These are phyloP conservation scores for Puccinia novopanici DNA, from an alignment of 1,284 basidiomycete species.

Conservation along the genomic window DNA sequence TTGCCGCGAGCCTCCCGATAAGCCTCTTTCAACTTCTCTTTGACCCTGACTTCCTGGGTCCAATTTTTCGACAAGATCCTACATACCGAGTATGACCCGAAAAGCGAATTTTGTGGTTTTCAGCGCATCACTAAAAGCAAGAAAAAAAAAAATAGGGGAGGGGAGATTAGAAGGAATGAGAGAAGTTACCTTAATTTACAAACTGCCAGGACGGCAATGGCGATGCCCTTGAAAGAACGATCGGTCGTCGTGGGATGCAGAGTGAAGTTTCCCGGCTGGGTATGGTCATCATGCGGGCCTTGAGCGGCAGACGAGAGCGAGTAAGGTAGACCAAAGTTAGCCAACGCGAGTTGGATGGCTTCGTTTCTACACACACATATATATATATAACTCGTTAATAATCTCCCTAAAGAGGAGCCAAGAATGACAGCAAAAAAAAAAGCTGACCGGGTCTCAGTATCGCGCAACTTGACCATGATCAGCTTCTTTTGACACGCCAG, in stretches of 20 bases:
- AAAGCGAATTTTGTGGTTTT: no score
- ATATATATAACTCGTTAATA: not conserved
- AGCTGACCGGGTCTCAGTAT: constrained; percentile 40
- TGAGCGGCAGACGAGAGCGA: not conserved
- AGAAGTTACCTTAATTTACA: constrained; percentile 38
- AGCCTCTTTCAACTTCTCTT: constrained; percentile 48
- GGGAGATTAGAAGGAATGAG: not conserved
- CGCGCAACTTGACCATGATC: constrained; percentile 27
- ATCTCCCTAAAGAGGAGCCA: not conserved
- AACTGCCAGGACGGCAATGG: constrained; percentile 32
- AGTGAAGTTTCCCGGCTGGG: constrained; percentile 35
- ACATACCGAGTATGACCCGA: no score
- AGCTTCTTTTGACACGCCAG: constrained; percentile 77
- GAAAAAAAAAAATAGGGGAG: not conserved
- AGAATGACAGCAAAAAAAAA: not conserved
- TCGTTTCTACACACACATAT: constrained; percentile 21
- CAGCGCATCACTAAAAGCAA: no score
- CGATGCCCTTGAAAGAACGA: constrained; percentile 36
- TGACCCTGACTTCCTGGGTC: constrained; percentile 32
- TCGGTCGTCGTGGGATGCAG: constrained; percentile 10
- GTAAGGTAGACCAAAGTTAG: constrained; percentile 41
- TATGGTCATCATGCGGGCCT: not conserved
- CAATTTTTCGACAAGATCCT: constrained; percentile 47
- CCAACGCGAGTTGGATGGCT: constrained; percentile 44
- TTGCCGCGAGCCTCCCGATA: constrained; percentile 45